These are phyloP conservation scores for Cokeromyces recurvatus DNA, from an alignment of 371 early-diverging fungal species.

Conservation along the genomic window DNA sequence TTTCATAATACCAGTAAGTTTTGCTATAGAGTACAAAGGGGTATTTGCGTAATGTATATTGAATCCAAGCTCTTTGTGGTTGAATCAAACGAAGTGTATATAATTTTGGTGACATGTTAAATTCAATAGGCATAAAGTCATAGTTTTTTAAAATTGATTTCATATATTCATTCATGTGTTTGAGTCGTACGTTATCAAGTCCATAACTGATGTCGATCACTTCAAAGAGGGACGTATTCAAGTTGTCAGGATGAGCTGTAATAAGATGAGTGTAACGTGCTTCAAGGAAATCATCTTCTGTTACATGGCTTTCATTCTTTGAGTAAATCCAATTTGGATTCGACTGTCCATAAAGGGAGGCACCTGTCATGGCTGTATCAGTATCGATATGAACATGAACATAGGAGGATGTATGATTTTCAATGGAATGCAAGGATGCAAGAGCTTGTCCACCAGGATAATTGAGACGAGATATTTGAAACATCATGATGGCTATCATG, in stretches of 20 bases:
- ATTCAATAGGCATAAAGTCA: constrained; percentile 13
- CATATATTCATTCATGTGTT: constrained; percentile 8
- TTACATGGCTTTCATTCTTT: constrained; percentile 56
- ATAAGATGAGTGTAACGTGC: constrained; percentile 64
- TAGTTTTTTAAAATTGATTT: not conserved
- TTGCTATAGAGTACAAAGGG: constrained; percentile 57
- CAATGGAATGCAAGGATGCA: constrained; percentile 52
- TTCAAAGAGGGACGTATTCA: constrained; percentile 39
- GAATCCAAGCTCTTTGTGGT: constrained; percentile 34
- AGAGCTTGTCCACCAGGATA: constrained; percentile 91
- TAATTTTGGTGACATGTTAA: constrained; percentile 23
- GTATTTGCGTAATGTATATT: constrained; percentile 36
- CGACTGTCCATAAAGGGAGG: constrained; percentile 67
- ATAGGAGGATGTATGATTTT: constrained; percentile 8
- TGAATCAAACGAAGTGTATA: constrained; percentile 24
- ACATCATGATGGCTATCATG: constrained; percentile 39
- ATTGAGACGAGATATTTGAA: constrained; percentile 68
- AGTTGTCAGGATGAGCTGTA: constrained; percentile 46
- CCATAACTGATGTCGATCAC: constrained; percentile 31
- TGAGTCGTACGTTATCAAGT: constrained; percentile 18
- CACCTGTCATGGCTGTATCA: constrained; percentile 85
- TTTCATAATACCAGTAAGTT: constrained; percentile 48
- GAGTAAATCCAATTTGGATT: constrained; percentile 53
- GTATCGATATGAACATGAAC: constrained; percentile 76
- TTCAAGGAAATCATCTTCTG: constrained; percentile 45